phyloP scores from a whole-genome alignment of 768 basidiomycete genomes.

The Fistulinella prunicolor region DNA sequence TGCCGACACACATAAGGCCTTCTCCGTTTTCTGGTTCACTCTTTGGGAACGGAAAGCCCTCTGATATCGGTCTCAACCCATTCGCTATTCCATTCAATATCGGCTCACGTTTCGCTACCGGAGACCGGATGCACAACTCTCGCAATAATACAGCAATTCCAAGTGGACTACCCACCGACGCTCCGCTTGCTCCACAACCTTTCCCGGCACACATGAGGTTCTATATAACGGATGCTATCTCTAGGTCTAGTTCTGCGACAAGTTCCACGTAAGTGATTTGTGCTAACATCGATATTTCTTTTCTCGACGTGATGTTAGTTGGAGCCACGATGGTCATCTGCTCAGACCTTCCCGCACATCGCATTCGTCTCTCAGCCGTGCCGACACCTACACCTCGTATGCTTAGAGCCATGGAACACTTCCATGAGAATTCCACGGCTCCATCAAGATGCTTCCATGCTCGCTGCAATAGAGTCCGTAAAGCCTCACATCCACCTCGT shows the following conservation, averaged over 20 bases:
- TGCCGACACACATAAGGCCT: neutral
- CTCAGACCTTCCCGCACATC: constrained; percentile 15
- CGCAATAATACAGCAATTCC: constrained; percentile 4
- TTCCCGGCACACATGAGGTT: constrained; percentile 14
- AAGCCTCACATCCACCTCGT: constrained; percentile 7
- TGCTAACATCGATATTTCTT: neutral
- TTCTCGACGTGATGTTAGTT: constrained; percentile 20
- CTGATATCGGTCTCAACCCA: constrained; percentile 30
- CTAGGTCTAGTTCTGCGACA: constrained; percentile 33
- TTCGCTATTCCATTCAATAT: constrained; percentile 32
- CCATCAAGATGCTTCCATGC: constrained; percentile 20
- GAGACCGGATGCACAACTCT: constrained; percentile 5
- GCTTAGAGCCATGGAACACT: constrained; percentile 11
- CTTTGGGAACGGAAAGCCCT: constrained; percentile 11
- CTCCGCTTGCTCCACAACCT: constrained; percentile 26
- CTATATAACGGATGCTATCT: constrained; percentile 23
- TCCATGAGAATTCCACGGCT: constrained; percentile 3
- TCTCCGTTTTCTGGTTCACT: constrained; percentile 12
- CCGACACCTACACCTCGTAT: constrained; percentile 21
- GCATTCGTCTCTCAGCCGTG: constrained; percentile 12
- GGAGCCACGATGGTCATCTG: constrained; percentile 28
- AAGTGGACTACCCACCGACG: constrained; percentile 20
- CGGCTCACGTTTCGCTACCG: constrained; percentile 8
- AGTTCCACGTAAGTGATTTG: constrained; percentile 29
- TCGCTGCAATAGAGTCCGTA: constrained; percentile 3